Evolutionary conservation across 2,329 filamentous ascomycete genomes (phyloP).

Genomic region (Verruconis gallopava): DNA sequence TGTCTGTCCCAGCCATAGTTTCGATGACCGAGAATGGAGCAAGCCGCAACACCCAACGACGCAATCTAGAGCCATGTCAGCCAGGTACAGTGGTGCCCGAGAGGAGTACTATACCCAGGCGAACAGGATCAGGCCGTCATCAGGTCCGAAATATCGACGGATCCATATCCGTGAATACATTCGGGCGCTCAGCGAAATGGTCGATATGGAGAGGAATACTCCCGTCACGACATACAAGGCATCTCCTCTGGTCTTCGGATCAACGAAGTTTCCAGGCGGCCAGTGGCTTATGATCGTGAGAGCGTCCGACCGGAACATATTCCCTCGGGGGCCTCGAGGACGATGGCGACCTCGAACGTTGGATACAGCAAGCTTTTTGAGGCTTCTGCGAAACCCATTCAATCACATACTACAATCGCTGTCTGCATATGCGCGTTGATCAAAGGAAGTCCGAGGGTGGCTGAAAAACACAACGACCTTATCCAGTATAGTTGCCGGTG

Average conservation of each 20-base stretch:
- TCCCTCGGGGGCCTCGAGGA: neutral
- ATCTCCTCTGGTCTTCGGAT: slow-evolving; percentile 8
- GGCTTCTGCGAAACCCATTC: too few species aligned
- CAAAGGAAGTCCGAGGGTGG: too few species aligned
- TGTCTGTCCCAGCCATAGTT: slow-evolving; percentile 11
- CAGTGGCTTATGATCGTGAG: slow-evolving; percentile 17
- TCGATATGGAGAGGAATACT: slow-evolving; percentile 5
- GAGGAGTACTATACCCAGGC: too few species aligned
- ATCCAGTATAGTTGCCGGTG: too few species aligned
- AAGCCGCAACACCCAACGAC: slow-evolving; percentile 3
- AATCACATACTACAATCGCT: too few species aligned
- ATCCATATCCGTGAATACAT: slow-evolving; percentile 9
- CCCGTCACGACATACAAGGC: neutral
- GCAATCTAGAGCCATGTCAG: too few species aligned
- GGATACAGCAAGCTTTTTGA: too few species aligned
- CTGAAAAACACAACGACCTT: too few species aligned
- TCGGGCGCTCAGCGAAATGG: slow-evolving; percentile 3
- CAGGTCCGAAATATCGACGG: slow-evolving; percentile 9
- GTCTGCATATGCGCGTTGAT: too few species aligned
- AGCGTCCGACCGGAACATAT: neutral
- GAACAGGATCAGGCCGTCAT: slow-evolving; percentile 10
- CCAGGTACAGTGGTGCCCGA: too few species aligned
- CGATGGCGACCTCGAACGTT: too few species aligned
- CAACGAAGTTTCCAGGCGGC: slow-evolving; percentile 27
- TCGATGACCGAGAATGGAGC: slow-evolving; percentile 5